These are phyloP conservation scores for Termitomyces sp. DNA, from an alignment of 768 basidiomycete species.

Conservation along the genomic window DNA sequence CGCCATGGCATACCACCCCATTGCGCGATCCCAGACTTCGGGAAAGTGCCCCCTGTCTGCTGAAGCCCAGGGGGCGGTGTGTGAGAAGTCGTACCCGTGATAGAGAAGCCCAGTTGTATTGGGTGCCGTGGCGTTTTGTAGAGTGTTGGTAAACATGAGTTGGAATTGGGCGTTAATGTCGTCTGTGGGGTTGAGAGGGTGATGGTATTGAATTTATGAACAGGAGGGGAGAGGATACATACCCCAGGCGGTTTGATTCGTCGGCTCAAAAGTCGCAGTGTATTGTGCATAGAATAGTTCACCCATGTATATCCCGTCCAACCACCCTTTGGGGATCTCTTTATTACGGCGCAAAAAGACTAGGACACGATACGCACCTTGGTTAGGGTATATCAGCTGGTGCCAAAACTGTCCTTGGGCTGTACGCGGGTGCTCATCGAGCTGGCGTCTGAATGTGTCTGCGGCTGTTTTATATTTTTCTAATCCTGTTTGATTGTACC, in stretches of 20 bases:
- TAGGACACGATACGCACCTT: constrained; percentile 26
- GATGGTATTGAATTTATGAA: too few species aligned
- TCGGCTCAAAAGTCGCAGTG: constrained; percentile 31
- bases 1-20: constrained; percentile 49
- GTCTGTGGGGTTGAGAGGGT: constrained; percentile 17
- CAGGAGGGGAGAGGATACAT: constrained; percentile 6
- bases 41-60: constrained; percentile 44
- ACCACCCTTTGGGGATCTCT: constrained; percentile 30
- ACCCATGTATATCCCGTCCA: constrained; percentile 47
- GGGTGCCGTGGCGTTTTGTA: constrained; percentile 33
- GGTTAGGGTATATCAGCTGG: constrained; percentile 38
- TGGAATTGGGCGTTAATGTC: constrained; percentile 40
- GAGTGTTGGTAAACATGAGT: constrained; percentile 41
- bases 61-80: constrained; percentile 41
- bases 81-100: constrained; percentile 48
- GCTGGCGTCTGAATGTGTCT: constrained; percentile 34
- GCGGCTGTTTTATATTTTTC: constrained; percentile 40
- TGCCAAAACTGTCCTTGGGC: constrained; percentile 47
- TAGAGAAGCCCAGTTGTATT: constrained; percentile 43
- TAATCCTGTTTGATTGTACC: constrained; percentile 31
- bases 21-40: constrained; percentile 46
- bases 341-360: neutral
- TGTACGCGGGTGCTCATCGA: constrained; percentile 41
- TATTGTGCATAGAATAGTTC: constrained; percentile 43
- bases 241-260: constrained; percentile 38